Evolutionary conservation across 805 yeast species (phyloP).

Genomic region (Kodamaea nitidulidarum): DNA sequence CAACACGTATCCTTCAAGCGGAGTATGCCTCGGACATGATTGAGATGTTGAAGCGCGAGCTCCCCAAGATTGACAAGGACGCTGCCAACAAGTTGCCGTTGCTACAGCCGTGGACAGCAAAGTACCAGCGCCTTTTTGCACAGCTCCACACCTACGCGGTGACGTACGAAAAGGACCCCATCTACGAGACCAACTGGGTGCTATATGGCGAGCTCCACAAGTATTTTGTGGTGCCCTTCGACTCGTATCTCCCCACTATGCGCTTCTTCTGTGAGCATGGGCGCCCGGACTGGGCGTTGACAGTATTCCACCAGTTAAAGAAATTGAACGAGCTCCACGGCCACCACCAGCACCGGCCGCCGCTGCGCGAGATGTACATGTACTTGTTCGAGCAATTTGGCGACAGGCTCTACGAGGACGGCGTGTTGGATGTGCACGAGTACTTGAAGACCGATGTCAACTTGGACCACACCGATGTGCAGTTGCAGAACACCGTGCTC

Average conservation of each 20-base stretch:
- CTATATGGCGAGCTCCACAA: slow-evolving; percentile 54
- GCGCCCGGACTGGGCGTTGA: slow-evolving; percentile 59
- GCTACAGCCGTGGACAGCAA: slow-evolving; percentile 18
- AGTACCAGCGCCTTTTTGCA: slow-evolving; percentile 28
- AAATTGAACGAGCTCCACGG: slow-evolving; percentile 52
- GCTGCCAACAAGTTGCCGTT: slow-evolving; percentile 25
- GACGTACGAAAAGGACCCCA: slow-evolving; percentile 24
- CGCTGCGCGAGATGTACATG: slow-evolving; percentile 50
- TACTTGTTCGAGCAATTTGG: slow-evolving; percentile 62
- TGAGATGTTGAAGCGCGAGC: slow-evolving; percentile 38
- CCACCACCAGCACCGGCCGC: slow-evolving; percentile 19
- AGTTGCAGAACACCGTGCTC: slow-evolving; percentile 57
- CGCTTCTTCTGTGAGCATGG: slow-evolving; percentile 49
- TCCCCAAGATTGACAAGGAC: slow-evolving; percentile 33
- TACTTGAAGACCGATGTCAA: slow-evolving; percentile 57
- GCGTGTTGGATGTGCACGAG: slow-evolving; percentile 61
- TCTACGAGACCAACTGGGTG: slow-evolving; percentile 51
- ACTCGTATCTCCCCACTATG: slow-evolving; percentile 56
- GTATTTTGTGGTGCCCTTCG: slow-evolving; percentile 55
- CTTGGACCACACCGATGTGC: slow-evolving; percentile 49
- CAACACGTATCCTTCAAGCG: slow-evolving; percentile 26
- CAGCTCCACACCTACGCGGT: slow-evolving; percentile 29
- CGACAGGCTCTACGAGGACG: slow-evolving; percentile 53
- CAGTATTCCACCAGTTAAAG: slow-evolving; percentile 58
- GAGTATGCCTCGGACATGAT: slow-evolving; percentile 40